Percentiles rank a stretch among this genome's conserved stretches.
Conservation (phyloP, 768 basidiomycete species). For the Rhodotorula graminis region DNA sequence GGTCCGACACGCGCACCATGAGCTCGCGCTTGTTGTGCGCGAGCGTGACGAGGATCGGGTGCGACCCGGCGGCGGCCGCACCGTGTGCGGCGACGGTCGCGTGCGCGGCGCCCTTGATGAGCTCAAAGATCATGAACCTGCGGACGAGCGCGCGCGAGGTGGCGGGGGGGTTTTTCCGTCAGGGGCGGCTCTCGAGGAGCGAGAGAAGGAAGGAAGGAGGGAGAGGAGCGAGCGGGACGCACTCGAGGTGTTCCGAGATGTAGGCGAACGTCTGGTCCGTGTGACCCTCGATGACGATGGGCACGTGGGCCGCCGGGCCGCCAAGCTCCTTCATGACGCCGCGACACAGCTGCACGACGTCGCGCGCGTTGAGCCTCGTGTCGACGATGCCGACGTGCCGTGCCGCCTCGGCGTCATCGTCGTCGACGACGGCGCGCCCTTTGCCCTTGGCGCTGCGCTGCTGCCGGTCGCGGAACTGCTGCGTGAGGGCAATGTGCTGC, state of each 20-base stretch:
- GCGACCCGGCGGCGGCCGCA: conserved; percentile 42
- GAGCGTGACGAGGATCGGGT: conserved; percentile 70
- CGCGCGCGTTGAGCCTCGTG: conserved; percentile 65
- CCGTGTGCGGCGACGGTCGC: conserved; percentile 50
- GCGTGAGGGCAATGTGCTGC: conserved; percentile 78
- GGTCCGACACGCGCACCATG: conserved; percentile 80
- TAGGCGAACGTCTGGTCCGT: conserved; percentile 68
- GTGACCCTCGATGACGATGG: conserved; percentile 72
- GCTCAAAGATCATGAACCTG: conserved; percentile 73
- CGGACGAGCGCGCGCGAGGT: neutral
- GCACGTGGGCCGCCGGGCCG: conserved; percentile 44
- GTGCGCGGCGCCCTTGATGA: conserved; percentile 64
- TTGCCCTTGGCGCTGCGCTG: conserved; percentile 17
- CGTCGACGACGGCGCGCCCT: conserved; percentile 58
- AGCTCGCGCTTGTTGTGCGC: conserved; percentile 69
- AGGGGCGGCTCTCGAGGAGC: too few species aligned
- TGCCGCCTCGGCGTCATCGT: conserved; percentile 44
- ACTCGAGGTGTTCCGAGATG: conserved; percentile 79
- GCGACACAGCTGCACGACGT: conserved; percentile 66
- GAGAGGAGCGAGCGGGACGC: conserved; percentile 41
- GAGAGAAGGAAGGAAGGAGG: too few species aligned
- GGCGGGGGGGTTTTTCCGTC: neutral
- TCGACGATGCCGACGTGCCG: conserved; percentile 70
- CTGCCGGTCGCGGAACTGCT: conserved; percentile 50
- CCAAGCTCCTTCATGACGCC: conserved; percentile 53